Evolutionary conservation across 805 yeast species (phyloP).

Genomic region (Sugiyamaella boreocaroliniensis): DNA sequence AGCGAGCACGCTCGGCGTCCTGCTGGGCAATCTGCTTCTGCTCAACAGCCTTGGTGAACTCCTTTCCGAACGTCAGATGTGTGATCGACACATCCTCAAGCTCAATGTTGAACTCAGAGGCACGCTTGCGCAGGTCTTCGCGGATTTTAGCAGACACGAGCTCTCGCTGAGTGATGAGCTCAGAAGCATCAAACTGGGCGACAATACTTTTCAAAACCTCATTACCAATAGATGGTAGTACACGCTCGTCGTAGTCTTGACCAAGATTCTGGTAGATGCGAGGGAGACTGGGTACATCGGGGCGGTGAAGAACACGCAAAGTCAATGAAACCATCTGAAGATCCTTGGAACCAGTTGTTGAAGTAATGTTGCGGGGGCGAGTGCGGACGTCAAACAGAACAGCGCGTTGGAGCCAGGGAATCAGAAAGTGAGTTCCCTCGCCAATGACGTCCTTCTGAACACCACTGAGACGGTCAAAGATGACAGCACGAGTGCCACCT

Average conservation of each 20-base stretch:
- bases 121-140: constrained; percentile 75
- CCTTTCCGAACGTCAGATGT: constrained; percentile 94
- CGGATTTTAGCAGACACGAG: constrained; percentile 84
- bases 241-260: constrained; percentile 90
- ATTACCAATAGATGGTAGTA: constrained; percentile 85
- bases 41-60: constrained; percentile 97
- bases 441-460: constrained; percentile 84
- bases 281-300: constrained; percentile 79
- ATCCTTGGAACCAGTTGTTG: constrained; percentile 96
- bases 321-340: constrained; percentile 93
- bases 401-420: constrained; percentile 96
- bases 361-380: constrained; percentile 84
- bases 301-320: constrained; percentile 87
- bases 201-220: constrained; percentile 85
- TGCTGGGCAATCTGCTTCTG: constrained; percentile 99
- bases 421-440: constrained; percentile 91
- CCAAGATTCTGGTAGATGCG: constrained; percentile 86
- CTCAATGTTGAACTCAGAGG: constrained; percentile 80
- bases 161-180: constrained; percentile 94
- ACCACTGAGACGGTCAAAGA: constrained; percentile 87
- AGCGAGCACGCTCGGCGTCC: constrained; percentile 96
- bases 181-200: constrained; percentile 94
- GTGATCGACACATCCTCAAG: constrained; percentile 97
- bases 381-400: constrained; percentile 88
- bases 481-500: constrained; percentile 94